Evolutionary conservation across 1,139 yeast genomes (phyloP).

Genomic region (Suhomyces ambrosiae): DNA sequence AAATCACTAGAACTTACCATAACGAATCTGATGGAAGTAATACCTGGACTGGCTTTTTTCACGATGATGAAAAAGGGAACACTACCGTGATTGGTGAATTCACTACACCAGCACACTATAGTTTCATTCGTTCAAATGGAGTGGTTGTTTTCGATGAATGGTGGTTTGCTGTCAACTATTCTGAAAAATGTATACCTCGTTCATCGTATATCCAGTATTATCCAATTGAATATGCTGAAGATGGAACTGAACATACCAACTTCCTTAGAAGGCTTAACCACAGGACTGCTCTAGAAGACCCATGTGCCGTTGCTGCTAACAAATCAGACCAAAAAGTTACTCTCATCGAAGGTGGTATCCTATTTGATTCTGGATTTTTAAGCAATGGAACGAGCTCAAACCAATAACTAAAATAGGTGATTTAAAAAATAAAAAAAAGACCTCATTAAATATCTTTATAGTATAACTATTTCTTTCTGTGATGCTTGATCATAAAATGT

Average conservation of each 20-base stretch:
- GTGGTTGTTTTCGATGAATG: constrained; percentile 3
- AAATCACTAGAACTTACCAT: background rate
- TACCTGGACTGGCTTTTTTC: constrained; percentile 9
- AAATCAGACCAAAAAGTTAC: background rate
- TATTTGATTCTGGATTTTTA: background rate
- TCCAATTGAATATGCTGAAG: background rate
- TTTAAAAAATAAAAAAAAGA: too few species aligned
- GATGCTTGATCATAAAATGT: too few species aligned
- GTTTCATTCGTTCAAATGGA: background rate
- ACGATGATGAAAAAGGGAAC: constrained; percentile 4
- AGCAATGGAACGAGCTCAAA: too few species aligned
- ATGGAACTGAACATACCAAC: background rate
- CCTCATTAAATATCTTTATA: too few species aligned
- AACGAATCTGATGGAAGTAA: constrained; percentile 4
- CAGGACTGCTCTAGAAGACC: background rate
- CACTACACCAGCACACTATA: constrained; percentile 2
- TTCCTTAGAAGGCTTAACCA: background rate
- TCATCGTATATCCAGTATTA: background rate
- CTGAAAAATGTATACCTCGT: background rate
- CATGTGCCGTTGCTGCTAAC: background rate
- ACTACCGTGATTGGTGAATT: constrained; percentile 2
- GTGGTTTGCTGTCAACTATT: background rate
- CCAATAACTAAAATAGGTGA: too few species aligned
- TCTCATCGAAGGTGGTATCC: background rate
- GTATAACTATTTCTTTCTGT: too few species aligned